Evolutionary conservation across 2,329 filamentous ascomycete genomes (phyloP).

Genomic region (Aureobasidium zeae): DNA sequence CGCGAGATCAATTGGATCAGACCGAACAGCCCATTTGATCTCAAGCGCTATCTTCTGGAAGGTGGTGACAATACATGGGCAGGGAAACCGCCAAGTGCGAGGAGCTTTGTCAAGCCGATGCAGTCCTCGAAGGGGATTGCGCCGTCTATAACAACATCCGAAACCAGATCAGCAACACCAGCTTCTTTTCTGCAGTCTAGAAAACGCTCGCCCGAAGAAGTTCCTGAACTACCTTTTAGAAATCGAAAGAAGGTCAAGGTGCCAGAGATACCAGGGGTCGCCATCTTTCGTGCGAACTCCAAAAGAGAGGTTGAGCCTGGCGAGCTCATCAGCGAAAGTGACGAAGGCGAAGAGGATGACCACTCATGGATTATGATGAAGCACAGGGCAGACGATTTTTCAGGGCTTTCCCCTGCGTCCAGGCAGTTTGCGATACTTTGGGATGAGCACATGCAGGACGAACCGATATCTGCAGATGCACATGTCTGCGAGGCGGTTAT

Average conservation of each 20-base stretch:
- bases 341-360: conserved; percentile 37
- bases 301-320: conserved; percentile 32
- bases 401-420: conserved; percentile 21
- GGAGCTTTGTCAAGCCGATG: neutral
- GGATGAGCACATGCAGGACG: conserved; percentile 31
- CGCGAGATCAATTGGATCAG: conserved; percentile 27
- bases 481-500: conserved; percentile 32
- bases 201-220: conserved; percentile 16
- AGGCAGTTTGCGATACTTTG: conserved; percentile 30
- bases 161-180: conserved; percentile 5
- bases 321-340: conserved; percentile 35
- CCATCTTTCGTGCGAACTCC: conserved; percentile 33
- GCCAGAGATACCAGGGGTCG: conserved; percentile 29
- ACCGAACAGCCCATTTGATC: conserved; percentile 30
- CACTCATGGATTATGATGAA: conserved; percentile 30
- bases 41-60: conserved; percentile 27
- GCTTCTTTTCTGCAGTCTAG: neutral
- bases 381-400: conserved; percentile 23
- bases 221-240: conserved; percentile 19
- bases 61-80: conserved; percentile 24
- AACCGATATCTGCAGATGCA: conserved; percentile 28
- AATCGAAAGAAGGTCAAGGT: conserved; percentile 28
- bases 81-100: neutral
- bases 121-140: neutral
- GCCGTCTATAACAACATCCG: neutral